Evolutionary conservation across 2,329 filamentous ascomycete genomes (phyloP), one percentile per base, ranked within the genome.

Genomic region (Ascochyta rabiei): DNA sequence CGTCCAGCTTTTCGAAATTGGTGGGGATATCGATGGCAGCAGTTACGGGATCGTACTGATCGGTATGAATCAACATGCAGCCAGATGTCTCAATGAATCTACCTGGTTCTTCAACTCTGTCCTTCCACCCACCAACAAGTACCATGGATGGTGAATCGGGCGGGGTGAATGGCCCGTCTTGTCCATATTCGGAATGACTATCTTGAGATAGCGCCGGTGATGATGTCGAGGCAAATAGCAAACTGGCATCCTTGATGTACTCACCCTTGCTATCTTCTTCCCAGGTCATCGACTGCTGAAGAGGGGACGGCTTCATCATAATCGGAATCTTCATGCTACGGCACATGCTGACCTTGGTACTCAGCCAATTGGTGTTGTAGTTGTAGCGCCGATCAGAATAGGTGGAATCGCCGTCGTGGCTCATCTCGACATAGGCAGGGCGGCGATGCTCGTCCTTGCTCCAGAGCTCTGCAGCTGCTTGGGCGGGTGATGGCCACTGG

Each of bases 391-490:
- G 18, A 2, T n/a, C 5, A 2, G 31, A 37, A 6, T 13, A 42
- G 2, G 13, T 2, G 10, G 12, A 30, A 2, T 18, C 19, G 12
- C 26, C 12, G 0, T 26, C n/a, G 23, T 41, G 10, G 31, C 57
- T 65, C 5, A 65, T 24, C 24, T 58, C 59, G 0, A 47, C 33
- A 28, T 65, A 65, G 2, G 62, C 62, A 0, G 62, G 59, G 15
- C 28, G 33, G 24, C 54, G 48, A 6, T 45, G 19, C 8, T 46
- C 7, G 1, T 55, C 52, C n/a, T 40, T 34, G 2, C 15, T 26
- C 50, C 50, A 53, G 19, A 3, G 3, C 7, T 35, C 9, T 2
- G 19, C 23, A 8, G 54, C n/a, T 3, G 49, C 52, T n/a, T 33
- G 41, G 2, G 28, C 40, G 2, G 51, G 33, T 1, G 23, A n/a